Conservation (phyloP, 306 rosid species). For the Lablab purpureus region DNA sequence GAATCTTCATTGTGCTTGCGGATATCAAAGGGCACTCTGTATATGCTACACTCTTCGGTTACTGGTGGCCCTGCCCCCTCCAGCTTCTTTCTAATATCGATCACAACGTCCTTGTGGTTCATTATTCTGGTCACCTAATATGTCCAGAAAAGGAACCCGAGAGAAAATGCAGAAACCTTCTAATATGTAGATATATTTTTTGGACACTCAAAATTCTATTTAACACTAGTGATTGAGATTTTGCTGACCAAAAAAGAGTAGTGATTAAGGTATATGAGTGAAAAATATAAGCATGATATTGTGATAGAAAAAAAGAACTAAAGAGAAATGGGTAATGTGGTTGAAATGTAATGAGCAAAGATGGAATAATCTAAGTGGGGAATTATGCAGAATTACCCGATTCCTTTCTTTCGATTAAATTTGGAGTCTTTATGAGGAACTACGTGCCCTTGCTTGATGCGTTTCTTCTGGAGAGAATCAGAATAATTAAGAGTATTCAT, state of each 20-base stretch:
- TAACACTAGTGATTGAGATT: too few species aligned
- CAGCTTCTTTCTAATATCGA: not conserved
- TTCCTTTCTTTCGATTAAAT: not conserved
- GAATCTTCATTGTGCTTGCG: conserved; percentile 9
- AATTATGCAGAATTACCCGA: too few species aligned
- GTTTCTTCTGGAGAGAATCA: not conserved
- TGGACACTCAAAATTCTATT: too few species aligned
- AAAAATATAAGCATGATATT: too few species aligned
- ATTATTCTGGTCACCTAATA: not conserved
- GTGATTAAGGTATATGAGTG: too few species aligned
- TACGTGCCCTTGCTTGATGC: not conserved
- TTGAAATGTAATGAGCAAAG: not conserved
- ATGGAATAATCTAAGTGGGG: not conserved
- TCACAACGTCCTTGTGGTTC: not conserved
- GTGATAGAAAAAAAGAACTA: not conserved
- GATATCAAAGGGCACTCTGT: conserved; percentile 42
- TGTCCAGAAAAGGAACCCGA: too few species aligned
- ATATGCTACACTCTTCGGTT: conserved; percentile 35
- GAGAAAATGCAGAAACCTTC: too few species aligned
- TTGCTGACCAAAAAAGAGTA: too few species aligned
- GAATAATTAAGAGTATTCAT: too few species aligned
- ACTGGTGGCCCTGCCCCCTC: not conserved
- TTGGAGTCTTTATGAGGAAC: not conserved
- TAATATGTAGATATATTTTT: too few species aligned
- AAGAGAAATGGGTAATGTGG: not conserved